Base-by-base conservation (phyloP, 495 filamentous ascomycete species). In the Penicillium salamii region DNA sequence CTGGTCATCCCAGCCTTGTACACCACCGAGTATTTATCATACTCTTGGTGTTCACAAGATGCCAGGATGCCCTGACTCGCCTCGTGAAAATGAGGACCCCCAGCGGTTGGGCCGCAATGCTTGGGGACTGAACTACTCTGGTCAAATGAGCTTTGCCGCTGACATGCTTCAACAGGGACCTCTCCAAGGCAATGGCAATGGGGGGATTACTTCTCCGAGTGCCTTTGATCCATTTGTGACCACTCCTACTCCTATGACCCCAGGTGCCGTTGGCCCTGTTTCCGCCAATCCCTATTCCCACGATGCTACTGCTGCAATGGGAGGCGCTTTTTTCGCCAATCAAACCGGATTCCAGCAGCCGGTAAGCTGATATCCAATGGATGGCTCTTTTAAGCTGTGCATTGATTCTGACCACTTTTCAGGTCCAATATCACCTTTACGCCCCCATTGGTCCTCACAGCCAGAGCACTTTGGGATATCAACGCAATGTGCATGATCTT, bases 371-470 rank as follows among this genome's bases (percentile, higher is more conserved):
- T 20, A 4, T 14, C 26, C 3, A 11, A 18, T 39, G 2, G 24
- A 12, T 18, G 9, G 7, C 6, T 13, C 2, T 35, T 17, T 35
- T 33, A 24, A n/a, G n/a, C n/a, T n/a, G 28, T 31, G 23, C 33
- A 34, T 33, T 7, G n/a, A 24, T 4, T 36, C 18, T 55, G 35
- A 68, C 29, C 14, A 8, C 38, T 5, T 32, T 49, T 18, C 48
- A 88, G 77, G 85, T 89, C 44, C 82, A 93, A 75, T 95, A 96
- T 63, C 92, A 97, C 71, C 81, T 96, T 6, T 98, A 97, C 62
- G 88, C 90, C 17, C 90, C 91, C 1, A 76, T 88, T 50, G 89
- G 89, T n/a, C 83, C 90, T 7, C 84, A 91, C 59, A 83, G 81
- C 50, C 84, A 90, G 59, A 88, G 86, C 50, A 75, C 90, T 12